Base-by-base conservation (phyloP, 805 yeast genomes). In the Wickerhamiella lipophila region DNA sequence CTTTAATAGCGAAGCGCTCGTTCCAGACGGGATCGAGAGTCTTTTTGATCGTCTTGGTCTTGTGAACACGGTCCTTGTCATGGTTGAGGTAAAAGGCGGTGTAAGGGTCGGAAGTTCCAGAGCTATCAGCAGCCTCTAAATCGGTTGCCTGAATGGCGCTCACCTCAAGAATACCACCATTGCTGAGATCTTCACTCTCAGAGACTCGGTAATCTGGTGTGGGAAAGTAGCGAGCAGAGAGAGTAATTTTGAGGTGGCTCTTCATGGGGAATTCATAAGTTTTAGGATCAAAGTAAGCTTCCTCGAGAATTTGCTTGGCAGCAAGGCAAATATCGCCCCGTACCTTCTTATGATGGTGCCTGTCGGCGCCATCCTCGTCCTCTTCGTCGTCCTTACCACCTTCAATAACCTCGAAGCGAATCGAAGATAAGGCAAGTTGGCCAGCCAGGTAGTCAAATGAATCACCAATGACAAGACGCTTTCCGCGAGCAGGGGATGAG, bases 41-140 rank as follows among this genome's bases (percentile, higher is more conserved):
- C 72, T 81, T 87, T 73, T 88, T 92, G 52, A 76, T 70, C 25
- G 80, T 80, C 66, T 84, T 81, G 32, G 95, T 76, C 69, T 85
- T 86, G 70, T 68, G 78, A 52, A 83, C 70, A 29, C 67, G 62
- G 26, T 76, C 76, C 26, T 46, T 36, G 48, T 72, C 72, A 36
- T 80, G 80, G 65, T 88, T 79, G 58, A 85, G 60, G 59, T 72
- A 78, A 53, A 86, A 73, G 58, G 78, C 75, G 52, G 78, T 72
- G 63, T 79, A 89, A 49, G 99, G 99, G 66, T 92, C 99, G 2
- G 96, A 85, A 62, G 83, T 82, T 46, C 97, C 97, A 57, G 81
- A 81, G 26, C 83, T 70, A 66, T 92, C 99, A n/a, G 88, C 94
- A 12, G 95, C 74, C 35, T 81, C 77, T 51, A 92, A 71, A 46